Evolutionary conservation across 192 early-diverging fungal species (phyloP), one percentile per base, ranked within the genome.

Genomic region (Linnemannia exigua): DNA sequence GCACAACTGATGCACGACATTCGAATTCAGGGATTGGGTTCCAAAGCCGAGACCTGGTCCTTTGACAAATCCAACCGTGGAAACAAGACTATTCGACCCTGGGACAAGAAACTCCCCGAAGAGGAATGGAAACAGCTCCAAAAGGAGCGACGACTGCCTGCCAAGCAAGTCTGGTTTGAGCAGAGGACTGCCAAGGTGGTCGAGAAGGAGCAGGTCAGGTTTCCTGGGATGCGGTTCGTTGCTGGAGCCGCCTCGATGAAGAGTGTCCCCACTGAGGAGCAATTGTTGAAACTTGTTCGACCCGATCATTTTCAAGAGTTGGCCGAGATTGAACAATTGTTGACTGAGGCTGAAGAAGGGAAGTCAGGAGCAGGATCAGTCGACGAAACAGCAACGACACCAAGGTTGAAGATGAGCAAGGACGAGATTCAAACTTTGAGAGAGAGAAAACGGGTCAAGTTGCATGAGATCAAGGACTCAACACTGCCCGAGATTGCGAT

Each of bases 21-120:
- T 37, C 72, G 83, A 6, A 38, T 85, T 44, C 77, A 72, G 47
- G 83, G 83, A 22, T 74, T 85, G 0, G 83, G 83, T 3, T 33
- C 71, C 68, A 85, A 85, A 1, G 72, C 83, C 33, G 83, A 85
- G 58, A 35, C 33, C 4, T 85, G 83, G 83, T 75, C 72, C 17
- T 85, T 85, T 72, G 83, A 85, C 67, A 84, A 84, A 20, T 54
- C 82, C 28, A 46, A 6, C 37, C 72, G 76, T 4, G 77, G 76
- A 8, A 84, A 84, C 46, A 84, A 84, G 31, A 84, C 82, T 2
- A 75, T 84, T 35, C 82, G 82, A n/a, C 82, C 82, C 15, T 84
- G 82, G 82, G 82, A 84, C 52, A 83, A 83, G 41, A 83, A 77
- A 22, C 50, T 83, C 20, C 19, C 52, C 4, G 75, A 75, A 1